Evolutionary conservation across 2,329 filamentous ascomycete species (phyloP).

Genomic region (Teratosphaeria gauchensis): DNA sequence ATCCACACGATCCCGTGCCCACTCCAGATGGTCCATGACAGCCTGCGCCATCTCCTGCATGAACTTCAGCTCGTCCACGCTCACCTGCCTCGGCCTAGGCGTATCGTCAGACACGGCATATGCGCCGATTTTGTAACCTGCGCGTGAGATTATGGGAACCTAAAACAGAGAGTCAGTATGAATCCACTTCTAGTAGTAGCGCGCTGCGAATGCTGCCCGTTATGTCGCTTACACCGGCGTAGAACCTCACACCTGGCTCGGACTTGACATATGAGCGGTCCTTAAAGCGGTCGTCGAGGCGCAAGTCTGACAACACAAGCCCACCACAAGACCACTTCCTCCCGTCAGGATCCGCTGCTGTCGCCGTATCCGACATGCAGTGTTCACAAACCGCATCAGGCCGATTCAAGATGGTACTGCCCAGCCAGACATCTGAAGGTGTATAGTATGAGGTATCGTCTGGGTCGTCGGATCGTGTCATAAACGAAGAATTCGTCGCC

Average conservation of each 20-base stretch:
- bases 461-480: background rate
- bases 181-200: no score
- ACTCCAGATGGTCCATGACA: slow-evolving; percentile 27
- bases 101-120: slow-evolving; percentile 23
- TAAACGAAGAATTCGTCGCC: background rate
- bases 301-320: slow-evolving; percentile 16
- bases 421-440: slow-evolving; percentile 5
- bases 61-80: slow-evolving; percentile 13
- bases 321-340: slow-evolving; percentile 5
- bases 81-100: slow-evolving; percentile 14
- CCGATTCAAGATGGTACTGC: slow-evolving; percentile 5
- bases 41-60: slow-evolving; percentile 24
- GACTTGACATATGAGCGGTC: slow-evolving; percentile 21
- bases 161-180: no score
- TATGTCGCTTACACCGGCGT: slow-evolving; percentile 18
- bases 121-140: slow-evolving; percentile 26
- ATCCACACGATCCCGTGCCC: slow-evolving; percentile 26
- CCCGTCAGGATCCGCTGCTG: slow-evolving; percentile 9
- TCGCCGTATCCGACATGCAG: slow-evolving; percentile 6
- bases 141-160: slow-evolving; percentile 20
- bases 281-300: slow-evolving; percentile 25
- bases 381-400: slow-evolving; percentile 8
- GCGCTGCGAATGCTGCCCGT: no score
- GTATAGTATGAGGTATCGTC: background rate
- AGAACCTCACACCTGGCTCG: slow-evolving; percentile 23